Percentiles rank a stretch among this genome's conserved stretches.
These are phyloP conservation scores for Nevesoporus exiguus DNA, from an alignment of 768 basidiomycete genomes.

Conservation along the genomic window DNA sequence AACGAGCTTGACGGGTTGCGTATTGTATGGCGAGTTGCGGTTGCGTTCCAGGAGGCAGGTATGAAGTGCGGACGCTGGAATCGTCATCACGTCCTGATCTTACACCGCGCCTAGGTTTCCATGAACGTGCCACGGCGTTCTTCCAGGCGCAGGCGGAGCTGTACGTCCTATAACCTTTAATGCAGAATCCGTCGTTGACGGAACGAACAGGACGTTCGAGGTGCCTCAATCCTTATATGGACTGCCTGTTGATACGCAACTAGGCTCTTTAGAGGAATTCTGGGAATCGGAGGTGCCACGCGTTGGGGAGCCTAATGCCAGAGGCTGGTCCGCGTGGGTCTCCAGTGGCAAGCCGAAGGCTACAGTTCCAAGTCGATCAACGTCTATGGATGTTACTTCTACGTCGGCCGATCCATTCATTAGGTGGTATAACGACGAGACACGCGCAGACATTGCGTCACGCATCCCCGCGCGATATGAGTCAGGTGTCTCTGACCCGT, in stretches of 20 bases:
- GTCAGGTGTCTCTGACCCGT: slow-evolving; percentile 58
- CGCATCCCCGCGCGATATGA: slow-evolving; percentile 55
- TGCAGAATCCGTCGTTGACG: slow-evolving; percentile 5
- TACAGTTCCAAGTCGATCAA: slow-evolving; percentile 1
- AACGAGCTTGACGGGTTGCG: slow-evolving; percentile 54
- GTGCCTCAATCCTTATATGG: slow-evolving; percentile 44
- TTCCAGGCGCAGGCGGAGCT: slow-evolving; percentile 84
- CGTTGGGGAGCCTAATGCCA: slow-evolving; percentile 61
- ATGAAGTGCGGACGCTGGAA: slow-evolving; percentile 14
- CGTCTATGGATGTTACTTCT: slow-evolving; percentile 19
- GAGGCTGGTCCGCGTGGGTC: slow-evolving; percentile 69
- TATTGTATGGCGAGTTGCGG: slow-evolving; percentile 67
- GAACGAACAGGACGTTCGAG: slow-evolving; percentile 50
- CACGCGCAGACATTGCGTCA: slow-evolving; percentile 40
- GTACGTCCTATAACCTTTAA: slow-evolving; percentile 45
- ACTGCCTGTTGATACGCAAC: slow-evolving; percentile 43
- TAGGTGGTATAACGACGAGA: slow-evolving; percentile 62
- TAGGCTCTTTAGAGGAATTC: slow-evolving; percentile 69
- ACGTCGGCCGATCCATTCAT: slow-evolving; percentile 58
- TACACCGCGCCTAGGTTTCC: slow-evolving; percentile 47
- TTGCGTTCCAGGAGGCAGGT: slow-evolving; percentile 68
- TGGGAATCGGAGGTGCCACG: slow-evolving; percentile 84
- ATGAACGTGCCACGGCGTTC: slow-evolving; percentile 70
- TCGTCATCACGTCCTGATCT: slow-evolving; percentile 1
- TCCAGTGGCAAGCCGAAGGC: slow-evolving; percentile 39